Evolutionary conservation across 495 filamentous ascomycete genomes (phyloP), one percentile per base, ranked within the genome.

Genomic region (Chaetomium tenue): DNA sequence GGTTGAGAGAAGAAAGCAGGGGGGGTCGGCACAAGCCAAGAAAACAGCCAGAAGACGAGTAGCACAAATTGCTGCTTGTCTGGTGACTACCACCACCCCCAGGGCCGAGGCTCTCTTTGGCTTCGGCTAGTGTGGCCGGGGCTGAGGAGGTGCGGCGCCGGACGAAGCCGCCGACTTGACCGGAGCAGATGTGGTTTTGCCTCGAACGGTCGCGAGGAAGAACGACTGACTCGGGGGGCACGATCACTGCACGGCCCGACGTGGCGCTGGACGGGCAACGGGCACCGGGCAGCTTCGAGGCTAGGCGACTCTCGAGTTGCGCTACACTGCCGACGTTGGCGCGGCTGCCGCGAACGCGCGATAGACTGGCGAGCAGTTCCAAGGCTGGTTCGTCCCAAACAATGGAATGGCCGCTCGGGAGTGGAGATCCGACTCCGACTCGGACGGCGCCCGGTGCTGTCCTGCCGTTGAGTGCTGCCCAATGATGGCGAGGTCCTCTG

Each of bases 41-140:
- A 20, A 57, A 58, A 50, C 52, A 48, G 54, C 52, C 25, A 20
- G 39, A 15, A 63, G 60, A 52, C 59, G 13, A 53, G 59, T 53
- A 25, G 58, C 63, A 71, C 66, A 62, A 67, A 53, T 58, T 56
- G 48, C 62, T 69, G 59, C 59, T 63, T 58, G 65, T 50, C 59
- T 70, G 61, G 62, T 58, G 65, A 48, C 59, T 70, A 64, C 65
- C 67, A 67, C 70, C 67, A 68, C 66, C 65, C 62, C 65, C 46
- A 22, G 46, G 8, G 50, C 25, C 50, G 55, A 63, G 52, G 28
- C 26, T 33, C 16, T 5, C 28, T 55, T 55, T 33, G 28, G 20
- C 6, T 59, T 61, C 59, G 48, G 47, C 59, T 53, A 39, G 60
- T 55, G 60, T 39, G 39, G 50, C 39, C 23, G 20, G 50, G 50